Base-by-base conservation (phyloP, 169 alveolate genomes). In the Eimeria acervulina region DNA sequence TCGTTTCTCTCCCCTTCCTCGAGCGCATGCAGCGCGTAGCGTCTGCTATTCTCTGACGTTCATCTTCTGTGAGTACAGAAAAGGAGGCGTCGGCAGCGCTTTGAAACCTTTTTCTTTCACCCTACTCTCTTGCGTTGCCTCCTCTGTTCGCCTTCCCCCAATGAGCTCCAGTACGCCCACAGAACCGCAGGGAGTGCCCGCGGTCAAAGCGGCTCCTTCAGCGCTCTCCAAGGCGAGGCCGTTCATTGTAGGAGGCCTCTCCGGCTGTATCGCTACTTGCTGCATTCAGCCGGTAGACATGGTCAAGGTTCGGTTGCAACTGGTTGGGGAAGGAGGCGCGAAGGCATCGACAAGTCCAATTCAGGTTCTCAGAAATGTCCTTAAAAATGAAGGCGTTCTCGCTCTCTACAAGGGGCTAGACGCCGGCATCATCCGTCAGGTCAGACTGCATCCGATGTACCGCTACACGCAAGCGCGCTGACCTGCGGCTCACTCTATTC, bases 341-440 rank as follows among this genome's bases (percentile, higher is more conserved):
- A 72, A 93, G 36, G 97, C 97, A 13, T 96, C 97, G n/a, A 87
- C 96, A 59, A 97, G 96, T 38, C 98, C 99, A 8, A n/a, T 97
- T 42, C 85, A 90, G 15, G 96, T 98, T 15, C 97, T 97, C 28
- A 93, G 95, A 84, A 96, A 93, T 44, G 83, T 97, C 36, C 15
- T 95, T 28, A 94, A 93, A 61, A 94, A 97, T 38, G 98, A 97
- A 42, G 98, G 98, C 26, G 72, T 96, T 90, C 55, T 94, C 95
- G 89, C 98, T 97, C 55, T 97, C 84, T 97, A 96, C 96, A 98
- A 97, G 96, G 99, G 99, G 55, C 97, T 99, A 44, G 99, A 98
- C 85, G 99, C 99, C 12, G 99, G 99, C 2, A 88, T 98, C 47
- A 96, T 98, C 42, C 98, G 99, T 40, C 99, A 99, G 96, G 96